phyloP scores from a whole-genome alignment of 2,329 filamentous ascomycete species.

The Colletotrichum caudatum region DNA sequence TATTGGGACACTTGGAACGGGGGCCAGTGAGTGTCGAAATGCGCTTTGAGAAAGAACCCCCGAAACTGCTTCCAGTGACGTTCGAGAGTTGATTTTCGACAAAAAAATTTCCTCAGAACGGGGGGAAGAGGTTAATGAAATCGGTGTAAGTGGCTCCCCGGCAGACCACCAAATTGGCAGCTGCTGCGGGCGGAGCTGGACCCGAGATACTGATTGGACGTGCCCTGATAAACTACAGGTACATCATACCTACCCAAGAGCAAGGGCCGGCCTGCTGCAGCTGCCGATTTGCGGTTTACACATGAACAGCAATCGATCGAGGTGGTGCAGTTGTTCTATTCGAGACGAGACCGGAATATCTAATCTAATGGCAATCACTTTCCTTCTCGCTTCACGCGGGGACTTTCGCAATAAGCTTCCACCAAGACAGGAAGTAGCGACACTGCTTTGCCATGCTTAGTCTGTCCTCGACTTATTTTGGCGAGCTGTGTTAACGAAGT shows the following conservation, averaged over 20 bases:
- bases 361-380: neutral
- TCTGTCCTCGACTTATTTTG: no score
- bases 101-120: neutral
- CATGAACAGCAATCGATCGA: neutral
- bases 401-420: no score
- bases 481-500: no score
- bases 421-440: neutral
- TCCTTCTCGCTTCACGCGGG: neutral
- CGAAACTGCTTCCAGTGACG: neutral
- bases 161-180: neutral
- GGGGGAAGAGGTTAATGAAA: neutral
- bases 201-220: neutral
- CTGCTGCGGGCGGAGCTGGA: neutral
- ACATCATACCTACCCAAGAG: no score
- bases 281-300: neutral
- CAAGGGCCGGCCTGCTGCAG: conserved; percentile 1
- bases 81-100: neutral
- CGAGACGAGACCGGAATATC: no score
- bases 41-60: no score
- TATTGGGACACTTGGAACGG: neutral
- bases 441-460: no score
- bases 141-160: conserved; percentile 2
- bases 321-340: neutral
- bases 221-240: neutral
- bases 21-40: neutral